Conservation (phyloP, 75 land plant species). For the Cunninghamia lanceolata region DNA sequence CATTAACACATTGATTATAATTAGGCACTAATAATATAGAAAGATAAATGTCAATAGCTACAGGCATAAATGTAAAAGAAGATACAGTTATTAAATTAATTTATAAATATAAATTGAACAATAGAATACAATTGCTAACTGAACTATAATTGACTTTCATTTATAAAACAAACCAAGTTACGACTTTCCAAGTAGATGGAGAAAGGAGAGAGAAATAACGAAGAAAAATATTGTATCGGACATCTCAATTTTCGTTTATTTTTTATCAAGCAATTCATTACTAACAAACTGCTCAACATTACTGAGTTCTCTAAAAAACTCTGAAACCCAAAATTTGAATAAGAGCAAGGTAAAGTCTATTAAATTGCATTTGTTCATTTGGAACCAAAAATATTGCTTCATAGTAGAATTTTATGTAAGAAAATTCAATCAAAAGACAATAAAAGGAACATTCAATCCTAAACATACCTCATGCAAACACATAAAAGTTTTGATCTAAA, state of each 20-base stretch:
- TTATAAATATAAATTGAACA: not conserved
- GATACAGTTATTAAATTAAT: not conserved
- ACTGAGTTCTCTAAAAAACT: not conserved
- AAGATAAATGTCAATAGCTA: not conserved
- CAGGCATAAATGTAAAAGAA: not conserved
- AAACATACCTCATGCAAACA: not conserved
- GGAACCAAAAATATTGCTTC: not conserved
- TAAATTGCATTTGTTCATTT: not conserved
- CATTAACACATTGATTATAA: not conserved
- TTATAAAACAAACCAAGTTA: not conserved
- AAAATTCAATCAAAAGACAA: not conserved
- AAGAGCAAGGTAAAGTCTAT: not conserved
- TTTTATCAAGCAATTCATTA: not conserved
- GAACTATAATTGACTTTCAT: not conserved
- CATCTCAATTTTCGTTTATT: not conserved
- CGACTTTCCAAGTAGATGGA: not conserved
- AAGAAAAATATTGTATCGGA: not conserved
- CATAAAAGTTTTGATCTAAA: not conserved
- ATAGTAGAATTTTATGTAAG: not conserved
- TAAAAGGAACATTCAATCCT: not conserved
- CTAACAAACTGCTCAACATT: not conserved
- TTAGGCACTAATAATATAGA: not conserved
- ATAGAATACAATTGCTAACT: not conserved
- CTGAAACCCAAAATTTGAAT: not conserved
- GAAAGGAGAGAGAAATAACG: not conserved